Evolutionary conservation across 495 filamentous ascomycete genomes (phyloP), one percentile per base, ranked within the genome.

Genomic region (Talaromyces nanjingensis): DNA sequence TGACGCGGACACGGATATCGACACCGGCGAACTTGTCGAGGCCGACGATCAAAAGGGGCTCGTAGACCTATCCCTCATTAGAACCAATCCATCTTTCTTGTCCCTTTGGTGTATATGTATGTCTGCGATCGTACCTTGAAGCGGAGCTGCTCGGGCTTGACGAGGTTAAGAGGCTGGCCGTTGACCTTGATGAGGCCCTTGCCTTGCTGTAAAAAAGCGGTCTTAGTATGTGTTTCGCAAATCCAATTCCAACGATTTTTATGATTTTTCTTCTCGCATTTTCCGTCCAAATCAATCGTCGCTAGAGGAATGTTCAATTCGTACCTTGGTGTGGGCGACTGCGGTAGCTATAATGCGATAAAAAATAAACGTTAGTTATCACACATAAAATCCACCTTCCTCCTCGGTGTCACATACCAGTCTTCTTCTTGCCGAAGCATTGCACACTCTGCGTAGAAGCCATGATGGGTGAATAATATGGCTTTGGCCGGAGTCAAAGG

Each of bases 171-270:
- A 68, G 94, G 94, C 80, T 91, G 89, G 79, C 94, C 94, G 85
- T 98, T 98, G 76, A 98, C 94, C 85, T 93, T 96, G 82, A 98
- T 84, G 72, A 98, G 89, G 79, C 94, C 94, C 77, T 90, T 91
- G 73, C 92, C 92, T 79, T 88, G 81, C 91, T 93, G 74, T 76
- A 53, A 62, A 62, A 53, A 62, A 67, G 68, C 14, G 33, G 29
- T 68, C 55, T 62, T 27, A 58, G 60, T 56, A 18, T 22, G 64
- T 39, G 25, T 22, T 52, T 20, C 24, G 25, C 45, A 42, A 27
- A 18, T 24, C 33, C 33, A 49, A 61, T 56, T 56, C 24, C 22
- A 20, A 9, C 11, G 5, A 52, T 16, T 47, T 27, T 20, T 33
- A 12, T 0, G n/a, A n/a, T 45, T 8, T 60, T 25, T 37, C 4